These are phyloP conservation scores for Lipomyces sp. DNA, from an alignment of 805 yeast species.

Conservation along the genomic window DNA sequence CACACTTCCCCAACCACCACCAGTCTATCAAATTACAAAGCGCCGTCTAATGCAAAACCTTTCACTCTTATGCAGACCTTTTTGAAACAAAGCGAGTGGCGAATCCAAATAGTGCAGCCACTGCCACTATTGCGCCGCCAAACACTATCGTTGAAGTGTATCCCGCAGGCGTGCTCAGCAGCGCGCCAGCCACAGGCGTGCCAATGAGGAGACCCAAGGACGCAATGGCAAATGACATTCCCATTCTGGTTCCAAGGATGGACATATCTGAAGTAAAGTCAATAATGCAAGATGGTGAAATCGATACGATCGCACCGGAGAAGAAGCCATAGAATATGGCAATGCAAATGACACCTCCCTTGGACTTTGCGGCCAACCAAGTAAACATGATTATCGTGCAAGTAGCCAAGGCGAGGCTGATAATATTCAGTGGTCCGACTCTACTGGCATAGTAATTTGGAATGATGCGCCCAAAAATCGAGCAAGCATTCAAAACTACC, in stretches of 20 bases:
- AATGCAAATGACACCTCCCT: conserved; percentile 35
- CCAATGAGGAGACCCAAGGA: conserved; percentile 46
- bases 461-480: conserved; percentile 50
- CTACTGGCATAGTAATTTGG: conserved; percentile 49
- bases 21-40: no score
- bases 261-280: conserved; percentile 30
- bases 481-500: conserved; percentile 38
- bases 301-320: conserved; percentile 37
- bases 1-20: no score
- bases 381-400: conserved; percentile 35
- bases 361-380: conserved; percentile 38
- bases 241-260: conserved; percentile 48
- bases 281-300: conserved; percentile 36
- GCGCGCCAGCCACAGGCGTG: conserved; percentile 37
- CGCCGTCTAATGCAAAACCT: no score
- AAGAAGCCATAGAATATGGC: conserved; percentile 37
- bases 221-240: conserved; percentile 54
- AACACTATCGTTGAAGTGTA: conserved; percentile 26
- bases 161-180: conserved; percentile 21
- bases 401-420: conserved; percentile 35
- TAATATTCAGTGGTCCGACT: conserved; percentile 47
- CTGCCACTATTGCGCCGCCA: conserved; percentile 15
- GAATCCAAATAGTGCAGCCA: neutral
- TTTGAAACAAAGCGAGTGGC: conserved; percentile 3
- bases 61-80: no score